Evolutionary conservation across 805 yeast genomes (phyloP).

Genomic region (Saturnispora quitensis): DNA sequence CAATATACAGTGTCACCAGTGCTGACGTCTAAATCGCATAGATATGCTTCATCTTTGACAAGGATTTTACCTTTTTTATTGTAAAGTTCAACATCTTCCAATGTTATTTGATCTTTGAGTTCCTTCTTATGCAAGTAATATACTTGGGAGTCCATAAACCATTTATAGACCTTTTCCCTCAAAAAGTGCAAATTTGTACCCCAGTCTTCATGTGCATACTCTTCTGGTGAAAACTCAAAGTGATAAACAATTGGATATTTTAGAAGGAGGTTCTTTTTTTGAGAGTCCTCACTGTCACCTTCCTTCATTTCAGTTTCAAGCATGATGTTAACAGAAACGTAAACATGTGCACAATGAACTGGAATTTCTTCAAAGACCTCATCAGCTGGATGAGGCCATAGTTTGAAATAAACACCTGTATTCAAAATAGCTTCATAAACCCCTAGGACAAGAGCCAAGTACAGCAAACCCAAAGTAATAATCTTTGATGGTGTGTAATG

Average conservation of each 20-base stretch:
- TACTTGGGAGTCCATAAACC: constrained; percentile 39
- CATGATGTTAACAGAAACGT: constrained; percentile 41
- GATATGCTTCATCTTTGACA: constrained; percentile 34
- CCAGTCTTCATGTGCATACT: constrained; percentile 59
- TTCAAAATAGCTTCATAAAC: constrained; percentile 20
- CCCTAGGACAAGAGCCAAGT: constrained; percentile 14
- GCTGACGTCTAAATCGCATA: constrained; percentile 43
- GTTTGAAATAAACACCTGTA: constrained; percentile 17
- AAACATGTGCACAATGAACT: constrained; percentile 69
- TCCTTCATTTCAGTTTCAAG: constrained; percentile 8
- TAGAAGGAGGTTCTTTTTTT: constrained; percentile 14
- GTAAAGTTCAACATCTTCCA: constrained; percentile 30
- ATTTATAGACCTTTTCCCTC: constrained; percentile 43
- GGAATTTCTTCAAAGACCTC: constrained; percentile 66
- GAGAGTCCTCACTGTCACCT: constrained; percentile 7
- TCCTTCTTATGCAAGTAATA: constrained; percentile 17
- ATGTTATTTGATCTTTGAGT: constrained; percentile 9
- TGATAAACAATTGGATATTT: constrained; percentile 44
- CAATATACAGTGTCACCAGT: constrained; percentile 42
- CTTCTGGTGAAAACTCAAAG: constrained; percentile 76
- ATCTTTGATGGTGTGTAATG: constrained; percentile 15
- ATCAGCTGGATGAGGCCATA: constrained; percentile 29
- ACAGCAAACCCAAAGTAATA: constrained; percentile 22
- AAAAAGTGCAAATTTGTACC: constrained; percentile 64
- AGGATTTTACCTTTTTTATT: constrained; percentile 25